Percentiles rank a stretch among this genome's conserved stretches.
Evolutionary conservation across 1,284 basidiomycete genomes (phyloP).

Genomic region (Marasmius tenuissimus): DNA sequence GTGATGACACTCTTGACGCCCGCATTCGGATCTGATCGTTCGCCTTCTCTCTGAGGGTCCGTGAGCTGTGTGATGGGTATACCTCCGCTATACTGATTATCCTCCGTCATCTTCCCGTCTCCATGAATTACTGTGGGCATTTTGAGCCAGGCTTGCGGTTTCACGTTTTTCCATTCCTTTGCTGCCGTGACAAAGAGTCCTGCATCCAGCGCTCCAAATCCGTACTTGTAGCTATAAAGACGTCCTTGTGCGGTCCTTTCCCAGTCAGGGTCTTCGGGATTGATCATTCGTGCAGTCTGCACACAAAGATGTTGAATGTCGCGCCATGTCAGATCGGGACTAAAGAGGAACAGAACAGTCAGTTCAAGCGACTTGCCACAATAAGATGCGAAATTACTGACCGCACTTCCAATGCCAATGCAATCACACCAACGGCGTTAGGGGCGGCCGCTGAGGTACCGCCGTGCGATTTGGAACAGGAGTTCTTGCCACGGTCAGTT

Average conservation of each 20-base stretch:
- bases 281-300: conserved; percentile 77
- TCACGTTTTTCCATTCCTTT: conserved; percentile 83
- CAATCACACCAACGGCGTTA: conserved; percentile 90
- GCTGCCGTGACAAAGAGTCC: conserved; percentile 83
- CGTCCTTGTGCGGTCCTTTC: conserved; percentile 80
- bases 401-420: conserved; percentile 84
- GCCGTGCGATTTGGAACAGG: conserved; percentile 85
- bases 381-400: conserved; percentile 33
- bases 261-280: conserved; percentile 94
- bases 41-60: not conserved
- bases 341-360: conserved; percentile 23
- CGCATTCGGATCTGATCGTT: conserved; percentile 1
- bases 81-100: conserved; percentile 65
- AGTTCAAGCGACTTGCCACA: not conserved
- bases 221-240: conserved; percentile 96
- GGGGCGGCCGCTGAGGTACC: conserved; percentile 98
- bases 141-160: conserved; percentile 92
- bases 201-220: conserved; percentile 90
- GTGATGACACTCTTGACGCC: conserved; percentile 66
- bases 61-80: conserved; percentile 52
- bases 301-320: conserved; percentile 94
- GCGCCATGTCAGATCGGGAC: conserved; percentile 95
- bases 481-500: conserved; percentile 87
- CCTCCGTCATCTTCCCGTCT: conserved; percentile 59
- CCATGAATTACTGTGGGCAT: conserved; percentile 71